phyloP scores from a whole-genome alignment of 140 eudicot species.

The Cichorium intybus region DNA sequence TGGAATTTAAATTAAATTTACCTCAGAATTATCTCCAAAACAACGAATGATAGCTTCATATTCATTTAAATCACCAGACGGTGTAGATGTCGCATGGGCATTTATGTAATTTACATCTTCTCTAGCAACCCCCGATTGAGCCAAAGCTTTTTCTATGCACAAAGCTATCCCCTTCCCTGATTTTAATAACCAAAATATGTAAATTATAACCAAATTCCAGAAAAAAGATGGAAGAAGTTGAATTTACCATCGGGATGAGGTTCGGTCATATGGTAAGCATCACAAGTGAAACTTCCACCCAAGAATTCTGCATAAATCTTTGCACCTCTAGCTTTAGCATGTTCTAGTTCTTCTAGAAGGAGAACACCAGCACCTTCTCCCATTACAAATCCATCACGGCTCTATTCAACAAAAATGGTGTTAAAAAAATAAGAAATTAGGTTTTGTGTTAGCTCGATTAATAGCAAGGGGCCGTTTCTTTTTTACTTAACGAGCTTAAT shows the following conservation, averaged over 20 bases:
- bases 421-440: background rate
- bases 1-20: background rate
- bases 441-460: background rate
- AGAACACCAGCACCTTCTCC: slow-evolving; percentile 75
- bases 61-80: slow-evolving; percentile 49
- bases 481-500: no score
- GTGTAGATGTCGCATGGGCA: slow-evolving; percentile 73
- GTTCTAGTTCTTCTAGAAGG: slow-evolving; percentile 64
- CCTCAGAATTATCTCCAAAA: slow-evolving; percentile 57
- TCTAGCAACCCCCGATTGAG: slow-evolving; percentile 56
- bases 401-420: slow-evolving; percentile 25
- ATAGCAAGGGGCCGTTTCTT: no score
- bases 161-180: slow-evolving; percentile 50
- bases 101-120: slow-evolving; percentile 72
- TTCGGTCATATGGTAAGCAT: slow-evolving; percentile 65
- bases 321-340: slow-evolving; percentile 71
- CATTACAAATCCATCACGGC: slow-evolving; percentile 68
- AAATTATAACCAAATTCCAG: background rate
- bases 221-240: background rate
- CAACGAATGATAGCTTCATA: slow-evolving; percentile 59
- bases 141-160: slow-evolving; percentile 63
- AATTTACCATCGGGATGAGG: slow-evolving; percentile 61
- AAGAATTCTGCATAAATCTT: slow-evolving; percentile 62
- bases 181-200: slow-evolving; percentile 7
- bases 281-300: slow-evolving; percentile 74